A percentile compares a stretch with the other conserved stretches of the same genome.
Evolutionary conservation across 2,329 filamentous ascomycete genomes (phyloP).

Genomic region (Hymenoscyphus repandus): DNA sequence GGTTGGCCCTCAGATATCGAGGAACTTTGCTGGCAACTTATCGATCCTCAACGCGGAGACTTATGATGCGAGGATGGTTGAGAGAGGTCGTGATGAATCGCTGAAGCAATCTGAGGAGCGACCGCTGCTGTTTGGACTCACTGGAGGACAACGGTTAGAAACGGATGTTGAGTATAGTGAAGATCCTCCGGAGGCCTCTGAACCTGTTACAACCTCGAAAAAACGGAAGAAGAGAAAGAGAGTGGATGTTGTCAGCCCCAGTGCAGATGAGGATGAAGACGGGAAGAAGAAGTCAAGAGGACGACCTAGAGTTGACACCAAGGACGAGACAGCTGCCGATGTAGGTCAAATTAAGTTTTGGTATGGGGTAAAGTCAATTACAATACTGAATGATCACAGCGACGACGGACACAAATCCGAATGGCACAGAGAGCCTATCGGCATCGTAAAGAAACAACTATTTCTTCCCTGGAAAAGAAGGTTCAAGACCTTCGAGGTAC

Average conservation of each 20-base stretch:
- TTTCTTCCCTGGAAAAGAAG: constrained; percentile 64
- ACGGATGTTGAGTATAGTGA: constrained; percentile 6
- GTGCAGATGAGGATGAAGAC: constrained; percentile 37
- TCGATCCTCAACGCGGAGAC: constrained; percentile 43
- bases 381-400: constrained; percentile 40
- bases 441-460: constrained; percentile 77
- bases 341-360: constrained; percentile 45
- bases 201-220: constrained; percentile 18
- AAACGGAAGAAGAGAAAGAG: constrained; percentile 34
- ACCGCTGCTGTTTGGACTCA: constrained; percentile 23
- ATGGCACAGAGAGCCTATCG: constrained; percentile 82
- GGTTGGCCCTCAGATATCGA: constrained; percentile 13
- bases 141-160: constrained; percentile 6
- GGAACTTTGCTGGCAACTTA: constrained; percentile 16
- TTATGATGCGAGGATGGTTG: constrained; percentile 36
- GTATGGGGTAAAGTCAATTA: background rate
- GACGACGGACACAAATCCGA: constrained; percentile 80
- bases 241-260: constrained; percentile 22
- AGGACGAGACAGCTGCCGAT: constrained; percentile 72
- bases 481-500: constrained; percentile 64
- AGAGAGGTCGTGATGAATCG: constrained; percentile 9
- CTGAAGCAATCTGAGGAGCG: constrained; percentile 12
- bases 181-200: constrained; percentile 1
- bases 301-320: constrained; percentile 68
- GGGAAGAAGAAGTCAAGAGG: constrained; percentile 61